Percentiles rank a stretch among this genome's conserved stretches.
Evolutionary conservation across 164 flowering plant genomes (phyloP).

Genomic region (Nymphaea colorata): DNA sequence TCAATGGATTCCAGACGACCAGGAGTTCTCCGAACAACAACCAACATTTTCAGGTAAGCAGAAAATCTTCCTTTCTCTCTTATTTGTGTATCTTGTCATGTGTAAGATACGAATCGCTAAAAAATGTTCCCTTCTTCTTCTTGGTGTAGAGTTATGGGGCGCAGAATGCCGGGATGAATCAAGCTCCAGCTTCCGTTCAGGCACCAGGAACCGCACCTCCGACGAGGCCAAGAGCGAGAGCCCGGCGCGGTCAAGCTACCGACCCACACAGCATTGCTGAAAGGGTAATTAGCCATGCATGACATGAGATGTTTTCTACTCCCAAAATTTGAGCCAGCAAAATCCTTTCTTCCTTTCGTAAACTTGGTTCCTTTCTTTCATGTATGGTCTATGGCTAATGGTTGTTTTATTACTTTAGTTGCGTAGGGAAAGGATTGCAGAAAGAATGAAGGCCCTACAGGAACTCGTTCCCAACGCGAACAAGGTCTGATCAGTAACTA

Average conservation of each 20-base stretch:
- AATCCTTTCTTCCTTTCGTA: not conserved
- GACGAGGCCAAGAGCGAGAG: constrained; percentile 68
- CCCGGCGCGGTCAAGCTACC: constrained; percentile 95
- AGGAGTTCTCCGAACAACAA: constrained; percentile 28
- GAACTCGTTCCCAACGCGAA: constrained; percentile 98
- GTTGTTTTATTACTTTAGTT: constrained; percentile 36
- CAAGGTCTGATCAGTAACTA: constrained; percentile 41
- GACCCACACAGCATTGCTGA: constrained; percentile 99
- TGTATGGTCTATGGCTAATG: not conserved
- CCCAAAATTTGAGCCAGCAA: constrained; percentile 3
- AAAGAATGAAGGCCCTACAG: constrained; percentile 93
- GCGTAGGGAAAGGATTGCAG: constrained; percentile 96
- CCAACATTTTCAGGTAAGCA: constrained; percentile 42
- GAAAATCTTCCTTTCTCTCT: not conserved
- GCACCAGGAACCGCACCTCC: constrained; percentile 30
- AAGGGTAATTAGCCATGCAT: constrained; percentile 40
- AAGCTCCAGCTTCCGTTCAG: constrained; percentile 22
- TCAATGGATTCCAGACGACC: constrained; percentile 42
- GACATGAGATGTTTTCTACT: too few relatives aligned
- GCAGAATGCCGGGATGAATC: constrained; percentile 27
- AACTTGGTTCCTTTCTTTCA: not conserved
- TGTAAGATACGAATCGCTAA: not conserved
- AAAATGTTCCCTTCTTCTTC: not conserved
- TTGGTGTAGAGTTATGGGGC: constrained; percentile 31
- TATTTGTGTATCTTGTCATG: not conserved